phyloP scores from a whole-genome alignment of 2,329 filamentous ascomycete species.

The Colletotrichum sp. region DNA sequence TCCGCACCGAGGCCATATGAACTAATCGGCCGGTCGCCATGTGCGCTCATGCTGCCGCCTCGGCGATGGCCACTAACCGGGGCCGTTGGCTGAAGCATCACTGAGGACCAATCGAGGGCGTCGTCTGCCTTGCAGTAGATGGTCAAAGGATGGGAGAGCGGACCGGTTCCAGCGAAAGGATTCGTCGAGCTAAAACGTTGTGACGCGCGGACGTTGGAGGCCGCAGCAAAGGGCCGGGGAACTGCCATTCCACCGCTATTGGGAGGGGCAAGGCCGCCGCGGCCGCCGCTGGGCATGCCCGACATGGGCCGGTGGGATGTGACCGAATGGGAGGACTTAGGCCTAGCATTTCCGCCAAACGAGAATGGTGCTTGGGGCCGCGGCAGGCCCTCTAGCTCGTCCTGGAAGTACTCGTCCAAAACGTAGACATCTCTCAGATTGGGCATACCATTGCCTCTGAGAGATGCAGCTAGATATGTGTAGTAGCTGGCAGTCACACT shows the following conservation, averaged over 20 bases:
- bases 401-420: conserved; percentile 82
- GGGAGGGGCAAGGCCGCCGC: conserved; percentile 28
- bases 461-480: conserved; percentile 82
- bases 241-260: conserved; percentile 25
- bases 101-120: conserved; percentile 64
- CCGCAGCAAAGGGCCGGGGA: conserved; percentile 26
- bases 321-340: conserved; percentile 35
- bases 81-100: conserved; percentile 47
- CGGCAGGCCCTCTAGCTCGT: conserved; percentile 72
- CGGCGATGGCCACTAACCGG: conserved; percentile 19
- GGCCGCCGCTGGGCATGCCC: not conserved
- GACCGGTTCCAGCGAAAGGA: conserved; percentile 34
- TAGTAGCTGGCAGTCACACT: conserved; percentile 72
- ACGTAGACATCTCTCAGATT: conserved; percentile 81
- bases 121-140: conserved; percentile 66
- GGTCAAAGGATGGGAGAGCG: conserved; percentile 60
- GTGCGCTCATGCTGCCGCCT: conserved; percentile 19
- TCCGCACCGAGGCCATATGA: conserved; percentile 64
- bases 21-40: conserved; percentile 52
- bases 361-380: conserved; percentile 61
- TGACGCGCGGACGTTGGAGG: conserved; percentile 29
- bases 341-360: conserved; percentile 38
- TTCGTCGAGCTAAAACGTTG: conserved; percentile 66
- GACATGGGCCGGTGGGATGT: conserved; percentile 16
- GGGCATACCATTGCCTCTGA: conserved; percentile 78